Evolutionary conservation across 352 stramenopile genomes (phyloP), one percentile per base, ranked within the genome.

Genomic region (Phytophthora agathidicida): DNA sequence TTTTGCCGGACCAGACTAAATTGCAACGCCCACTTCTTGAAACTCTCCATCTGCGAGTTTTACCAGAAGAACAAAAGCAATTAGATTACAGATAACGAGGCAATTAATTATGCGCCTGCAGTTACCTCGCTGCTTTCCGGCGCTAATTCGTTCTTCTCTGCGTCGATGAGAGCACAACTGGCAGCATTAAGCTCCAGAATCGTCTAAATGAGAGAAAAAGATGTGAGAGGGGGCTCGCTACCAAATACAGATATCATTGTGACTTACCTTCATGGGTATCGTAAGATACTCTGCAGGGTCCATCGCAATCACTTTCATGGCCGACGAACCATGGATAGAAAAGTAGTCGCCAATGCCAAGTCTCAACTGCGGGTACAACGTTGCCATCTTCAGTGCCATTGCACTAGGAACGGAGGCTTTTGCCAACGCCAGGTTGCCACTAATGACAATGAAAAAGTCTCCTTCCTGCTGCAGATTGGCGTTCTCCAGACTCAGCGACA

Each of bases 321-420:
- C 71, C 0, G 79, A 80, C 14, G 55, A 51, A 0, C 43, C 38
- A 16, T 84, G 69, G 16, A 75, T 50, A 5, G 60, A 69, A 39
- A 91, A 89, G 42, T 82, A 93, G 45, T 91, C 81, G 3, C 83
- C 83, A 42, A 93, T 88, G 3, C 73, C 79, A 17, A 91, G 75
- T 42, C 75, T 83, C 33, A 83, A 66, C 11, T 86, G 75, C 7
- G 80, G 75, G 14, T 76, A 78, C 7, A 86, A 50, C 20, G 80
- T 66, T 10, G 78, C 78, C 27, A 85, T 73, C 35, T 79, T 71
- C 20, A 90, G 44, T 1, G 74, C 80, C 10, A 53, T 65, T 1
- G 73, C 65, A 39, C 80, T 74, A 10, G 83, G 69, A 7, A 76
- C 64, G 2, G 51, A 53, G 3, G 56, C 31, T 7, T 65, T 59